These are phyloP conservation scores for Rubia yunnanensis DNA, from an alignment of 257 asterid genomes.

Conservation along the genomic window DNA sequence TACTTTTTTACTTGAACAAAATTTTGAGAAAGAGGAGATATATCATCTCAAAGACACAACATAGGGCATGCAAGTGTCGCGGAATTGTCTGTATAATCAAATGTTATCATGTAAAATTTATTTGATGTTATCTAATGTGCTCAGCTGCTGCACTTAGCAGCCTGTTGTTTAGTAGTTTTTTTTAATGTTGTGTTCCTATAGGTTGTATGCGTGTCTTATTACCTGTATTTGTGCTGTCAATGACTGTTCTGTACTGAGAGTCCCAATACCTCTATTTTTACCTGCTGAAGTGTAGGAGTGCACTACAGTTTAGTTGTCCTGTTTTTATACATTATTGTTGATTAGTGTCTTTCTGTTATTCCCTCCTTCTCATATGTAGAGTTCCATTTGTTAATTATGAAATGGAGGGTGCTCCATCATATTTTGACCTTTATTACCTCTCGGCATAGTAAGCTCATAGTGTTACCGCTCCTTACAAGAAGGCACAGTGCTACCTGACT, in stretches of 20 bases:
- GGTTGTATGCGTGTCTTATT: not conserved
- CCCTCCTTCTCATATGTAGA: not conserved
- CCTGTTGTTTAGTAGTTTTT: not conserved
- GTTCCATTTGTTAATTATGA: not conserved
- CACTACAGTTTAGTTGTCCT: not conserved
- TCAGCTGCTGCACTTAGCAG: not conserved
- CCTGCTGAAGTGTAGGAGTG: not conserved
- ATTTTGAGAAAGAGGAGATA: not conserved
- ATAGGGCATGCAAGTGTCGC: not conserved
- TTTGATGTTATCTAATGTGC: not conserved
- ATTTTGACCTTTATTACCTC: not conserved
- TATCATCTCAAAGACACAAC: conserved; percentile 1
- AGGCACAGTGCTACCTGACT: not conserved
- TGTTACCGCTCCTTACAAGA: not conserved
- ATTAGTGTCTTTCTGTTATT: not conserved
- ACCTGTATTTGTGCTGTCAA: not conserved
- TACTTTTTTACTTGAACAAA: not conserved
- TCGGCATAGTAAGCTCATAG: not conserved
- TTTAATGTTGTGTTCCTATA: not conserved
- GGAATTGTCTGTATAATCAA: not conserved
- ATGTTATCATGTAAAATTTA: not conserved
- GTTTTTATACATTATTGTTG: not conserved
- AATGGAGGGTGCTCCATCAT: not conserved
- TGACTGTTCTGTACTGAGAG: not conserved
- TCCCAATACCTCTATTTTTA: not conserved